Evolutionary conservation across 2,329 filamentous ascomycete genomes (phyloP).

Genomic region (Pestalotiopsis fici): DNA sequence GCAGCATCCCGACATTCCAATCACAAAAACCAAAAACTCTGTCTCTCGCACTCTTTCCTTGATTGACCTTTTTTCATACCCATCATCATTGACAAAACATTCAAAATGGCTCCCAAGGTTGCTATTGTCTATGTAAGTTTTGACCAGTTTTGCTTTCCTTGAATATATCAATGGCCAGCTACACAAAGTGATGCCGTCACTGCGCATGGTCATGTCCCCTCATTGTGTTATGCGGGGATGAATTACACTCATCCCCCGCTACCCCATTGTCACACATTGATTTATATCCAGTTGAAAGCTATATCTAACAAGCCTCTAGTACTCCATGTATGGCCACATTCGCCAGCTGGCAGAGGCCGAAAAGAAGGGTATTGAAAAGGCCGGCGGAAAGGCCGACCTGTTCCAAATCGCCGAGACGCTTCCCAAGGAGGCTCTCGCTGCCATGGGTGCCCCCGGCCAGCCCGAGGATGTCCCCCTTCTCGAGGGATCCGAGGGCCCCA

Average conservation of each 20-base stretch:
- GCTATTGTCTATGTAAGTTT: conserved; percentile 1
- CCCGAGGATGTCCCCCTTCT: conserved; percentile 65
- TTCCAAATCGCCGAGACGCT: conserved; percentile 93
- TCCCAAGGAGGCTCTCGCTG: conserved; percentile 74
- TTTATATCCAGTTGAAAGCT: not conserved
- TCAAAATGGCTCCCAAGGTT: conserved; percentile 19
- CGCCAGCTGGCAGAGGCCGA: conserved; percentile 82
- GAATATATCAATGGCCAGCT: too few relatives aligned
- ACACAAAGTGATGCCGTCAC: not conserved
- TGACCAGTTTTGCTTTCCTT: too few relatives aligned
- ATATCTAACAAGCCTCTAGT: conserved; percentile 50
- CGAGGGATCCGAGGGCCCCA: conserved; percentile 54
- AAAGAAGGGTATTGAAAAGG: conserved; percentile 84
- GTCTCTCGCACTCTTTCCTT: not conserved
- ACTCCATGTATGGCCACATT: conserved; percentile 95
- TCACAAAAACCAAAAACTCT: not conserved
- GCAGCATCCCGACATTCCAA: not conserved
- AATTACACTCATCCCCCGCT: not conserved
- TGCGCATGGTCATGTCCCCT: not conserved
- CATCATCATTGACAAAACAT: not conserved
- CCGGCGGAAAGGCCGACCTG: conserved; percentile 79
- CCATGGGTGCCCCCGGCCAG: conserved; percentile 91
- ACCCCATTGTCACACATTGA: not conserved
- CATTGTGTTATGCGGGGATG: not conserved
- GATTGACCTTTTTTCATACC: not conserved